These are phyloP conservation scores for Solioccasus polychromus DNA, from an alignment of 768 basidiomycete species.

Conservation along the genomic window DNA sequence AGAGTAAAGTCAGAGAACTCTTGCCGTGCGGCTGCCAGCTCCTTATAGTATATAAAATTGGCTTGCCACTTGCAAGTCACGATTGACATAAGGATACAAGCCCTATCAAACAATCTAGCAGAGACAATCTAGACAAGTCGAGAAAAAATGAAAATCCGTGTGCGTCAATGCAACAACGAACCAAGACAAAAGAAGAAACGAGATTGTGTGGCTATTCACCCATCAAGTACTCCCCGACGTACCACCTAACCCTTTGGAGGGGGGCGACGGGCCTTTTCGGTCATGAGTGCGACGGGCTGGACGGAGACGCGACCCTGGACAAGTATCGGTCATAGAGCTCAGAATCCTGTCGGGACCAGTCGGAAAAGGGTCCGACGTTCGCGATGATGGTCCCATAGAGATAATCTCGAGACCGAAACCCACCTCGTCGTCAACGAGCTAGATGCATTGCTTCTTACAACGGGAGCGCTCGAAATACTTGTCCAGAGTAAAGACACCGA, in stretches of 20 bases:
- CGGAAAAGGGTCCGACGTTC: constrained; percentile 4
- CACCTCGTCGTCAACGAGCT: constrained; percentile 38
- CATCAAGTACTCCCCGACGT: not conserved
- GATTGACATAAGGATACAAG: constrained; percentile 20
- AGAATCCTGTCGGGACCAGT: constrained; percentile 4
- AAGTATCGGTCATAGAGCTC: constrained; percentile 7
- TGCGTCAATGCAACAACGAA: constrained; percentile 16
- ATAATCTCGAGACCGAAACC: constrained; percentile 10
- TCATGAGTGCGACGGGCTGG: constrained; percentile 22
- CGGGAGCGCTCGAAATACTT: constrained; percentile 37
- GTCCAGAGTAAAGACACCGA: constrained; percentile 32
- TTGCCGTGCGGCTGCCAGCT: no score
- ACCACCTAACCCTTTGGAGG: constrained; percentile 14
- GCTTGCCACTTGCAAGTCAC: not conserved
- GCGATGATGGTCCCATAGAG: constrained; percentile 11
- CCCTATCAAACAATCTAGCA: constrained; percentile 18
- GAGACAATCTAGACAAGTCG: constrained; percentile 12
- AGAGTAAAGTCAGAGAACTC: no score
- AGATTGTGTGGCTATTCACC: constrained; percentile 5
- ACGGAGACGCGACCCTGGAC: constrained; percentile 17
- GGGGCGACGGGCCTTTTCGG: constrained; percentile 27
- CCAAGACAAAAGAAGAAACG: constrained; percentile 5
- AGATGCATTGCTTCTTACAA: constrained; percentile 32
- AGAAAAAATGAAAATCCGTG: constrained; percentile 12
- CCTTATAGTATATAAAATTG: no score